Conservation (phyloP, 495 filamentous ascomycete genomes). For the Massariosphaeria phaeospora region DNA sequence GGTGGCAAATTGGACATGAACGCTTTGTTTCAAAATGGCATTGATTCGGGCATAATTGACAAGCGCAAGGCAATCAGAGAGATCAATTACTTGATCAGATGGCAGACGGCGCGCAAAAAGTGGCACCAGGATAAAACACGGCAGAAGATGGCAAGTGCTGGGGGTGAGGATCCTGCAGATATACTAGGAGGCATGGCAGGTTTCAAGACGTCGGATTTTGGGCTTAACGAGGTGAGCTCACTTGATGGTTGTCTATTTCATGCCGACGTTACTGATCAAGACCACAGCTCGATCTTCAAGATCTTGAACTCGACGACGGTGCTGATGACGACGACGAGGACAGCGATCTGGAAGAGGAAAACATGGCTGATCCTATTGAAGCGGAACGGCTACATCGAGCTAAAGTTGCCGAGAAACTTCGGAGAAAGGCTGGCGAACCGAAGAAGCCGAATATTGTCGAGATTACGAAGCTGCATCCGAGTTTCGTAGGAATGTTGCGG, state of each 20-base stretch:
- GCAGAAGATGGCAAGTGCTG: conserved; percentile 92
- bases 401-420: conserved; percentile 70
- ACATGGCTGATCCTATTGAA: conserved; percentile 77
- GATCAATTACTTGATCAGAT: conserved; percentile 78
- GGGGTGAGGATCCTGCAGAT: conserved; percentile 36
- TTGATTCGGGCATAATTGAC: conserved; percentile 61
- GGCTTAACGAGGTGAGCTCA: conserved; percentile 65
- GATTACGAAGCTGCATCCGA: conserved; percentile 67
- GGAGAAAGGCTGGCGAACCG: conserved; percentile 83
- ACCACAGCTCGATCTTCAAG: conserved; percentile 64
- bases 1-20: conserved; percentile 86
- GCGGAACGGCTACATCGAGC: conserved; percentile 72
- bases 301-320: conserved; percentile 71
- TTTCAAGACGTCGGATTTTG: conserved; percentile 79
- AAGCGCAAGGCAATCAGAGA: conserved; percentile 67
- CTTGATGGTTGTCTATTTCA: background rate
- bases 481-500: conserved; percentile 80
- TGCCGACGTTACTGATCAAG: conserved; percentile 16
- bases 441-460: conserved; percentile 75
- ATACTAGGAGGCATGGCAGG: conserved; percentile 39
- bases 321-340: conserved; percentile 59
- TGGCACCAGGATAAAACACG: conserved; percentile 97
- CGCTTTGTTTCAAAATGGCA: conserved; percentile 75
- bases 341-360: conserved; percentile 63
- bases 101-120: conserved; percentile 90